phyloP scores from a whole-genome alignment of 2,329 filamentous ascomycete species.

The Colletotrichum salicis region DNA sequence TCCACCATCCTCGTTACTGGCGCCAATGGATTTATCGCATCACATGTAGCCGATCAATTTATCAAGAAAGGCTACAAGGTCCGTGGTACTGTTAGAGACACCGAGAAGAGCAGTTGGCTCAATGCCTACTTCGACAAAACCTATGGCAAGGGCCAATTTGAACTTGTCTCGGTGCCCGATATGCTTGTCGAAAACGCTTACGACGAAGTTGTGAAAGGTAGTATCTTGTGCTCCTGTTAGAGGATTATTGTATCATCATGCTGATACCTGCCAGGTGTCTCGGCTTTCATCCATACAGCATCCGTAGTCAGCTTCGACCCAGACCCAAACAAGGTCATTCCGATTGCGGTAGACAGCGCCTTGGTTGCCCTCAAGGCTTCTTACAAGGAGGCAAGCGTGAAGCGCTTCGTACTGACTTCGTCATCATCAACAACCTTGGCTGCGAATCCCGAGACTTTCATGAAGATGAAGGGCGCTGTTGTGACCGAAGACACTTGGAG shows the following conservation, averaged over 20 bases:
- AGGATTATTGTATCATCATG: neutral
- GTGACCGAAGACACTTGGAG: conserved; percentile 48
- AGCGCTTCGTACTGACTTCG: conserved; percentile 53
- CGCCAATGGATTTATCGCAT: conserved; percentile 53
- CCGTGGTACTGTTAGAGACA: conserved; percentile 54
- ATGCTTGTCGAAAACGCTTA: conserved; percentile 43
- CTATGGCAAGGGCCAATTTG: conserved; percentile 48
- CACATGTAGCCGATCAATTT: conserved; percentile 51
- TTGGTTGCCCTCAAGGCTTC: conserved; percentile 48
- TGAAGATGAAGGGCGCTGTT: conserved; percentile 1
- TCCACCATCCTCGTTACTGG: conserved; percentile 54
- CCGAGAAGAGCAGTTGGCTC: conserved; percentile 47
- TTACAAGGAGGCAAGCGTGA: conserved; percentile 46
- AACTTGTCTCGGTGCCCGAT: conserved; percentile 47
- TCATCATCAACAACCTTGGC: conserved; percentile 42
- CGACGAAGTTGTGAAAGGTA: conserved; percentile 43
- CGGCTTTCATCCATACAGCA: conserved; percentile 52
- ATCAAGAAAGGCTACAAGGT: conserved; percentile 54
- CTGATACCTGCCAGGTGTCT: conserved; percentile 11
- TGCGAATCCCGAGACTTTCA: conserved; percentile 36
- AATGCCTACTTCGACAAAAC: conserved; percentile 42
- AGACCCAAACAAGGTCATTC: conserved; percentile 53
- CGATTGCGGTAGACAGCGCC: conserved; percentile 43
- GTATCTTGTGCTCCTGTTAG: neutral
- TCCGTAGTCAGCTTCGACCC: conserved; percentile 46